Evolutionary conservation across 192 early-diverging fungal genomes (phyloP).

Genomic region (Linnemannia zychae): DNA sequence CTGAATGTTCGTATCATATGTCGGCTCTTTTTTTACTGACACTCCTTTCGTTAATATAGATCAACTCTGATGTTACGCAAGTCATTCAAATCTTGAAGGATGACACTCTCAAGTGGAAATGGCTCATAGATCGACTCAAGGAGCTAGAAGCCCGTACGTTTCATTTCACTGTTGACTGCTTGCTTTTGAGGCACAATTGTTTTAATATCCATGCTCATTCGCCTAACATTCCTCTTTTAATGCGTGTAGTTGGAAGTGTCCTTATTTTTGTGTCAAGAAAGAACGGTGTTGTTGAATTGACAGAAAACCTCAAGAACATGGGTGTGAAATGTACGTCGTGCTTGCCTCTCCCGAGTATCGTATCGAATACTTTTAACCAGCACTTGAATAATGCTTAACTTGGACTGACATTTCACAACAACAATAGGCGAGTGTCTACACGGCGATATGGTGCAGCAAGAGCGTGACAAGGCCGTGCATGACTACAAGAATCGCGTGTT

Average conservation of each 20-base stretch:
- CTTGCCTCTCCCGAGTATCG: background rate
- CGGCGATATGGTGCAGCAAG: conserved; percentile 82
- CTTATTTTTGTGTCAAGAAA: conserved; percentile 84
- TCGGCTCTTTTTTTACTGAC: background rate
- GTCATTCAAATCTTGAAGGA: conserved; percentile 71
- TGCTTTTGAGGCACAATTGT: background rate
- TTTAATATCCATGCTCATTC: background rate
- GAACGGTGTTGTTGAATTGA: conserved; percentile 77
- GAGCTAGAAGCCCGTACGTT: conserved; percentile 66
- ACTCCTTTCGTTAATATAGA: conserved; percentile 10
- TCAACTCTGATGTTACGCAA: conserved; percentile 86
- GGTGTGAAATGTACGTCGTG: conserved; percentile 71
- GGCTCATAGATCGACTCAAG: conserved; percentile 73
- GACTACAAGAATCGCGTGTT: conserved; percentile 75
- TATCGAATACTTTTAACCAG: background rate
- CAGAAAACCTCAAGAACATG: conserved; percentile 68
- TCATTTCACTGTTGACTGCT: background rate
- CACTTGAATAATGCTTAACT: background rate
- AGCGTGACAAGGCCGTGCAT: conserved; percentile 79
- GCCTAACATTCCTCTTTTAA: background rate
- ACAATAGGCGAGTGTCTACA: conserved; percentile 70
- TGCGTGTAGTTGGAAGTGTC: conserved; percentile 70
- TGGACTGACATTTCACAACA: background rate
- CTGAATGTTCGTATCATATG: background rate
- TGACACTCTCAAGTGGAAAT: conserved; percentile 80